Evolutionary conservation across 306 rosid species (phyloP).

Genomic region (Lathyrus oleraceus): DNA sequence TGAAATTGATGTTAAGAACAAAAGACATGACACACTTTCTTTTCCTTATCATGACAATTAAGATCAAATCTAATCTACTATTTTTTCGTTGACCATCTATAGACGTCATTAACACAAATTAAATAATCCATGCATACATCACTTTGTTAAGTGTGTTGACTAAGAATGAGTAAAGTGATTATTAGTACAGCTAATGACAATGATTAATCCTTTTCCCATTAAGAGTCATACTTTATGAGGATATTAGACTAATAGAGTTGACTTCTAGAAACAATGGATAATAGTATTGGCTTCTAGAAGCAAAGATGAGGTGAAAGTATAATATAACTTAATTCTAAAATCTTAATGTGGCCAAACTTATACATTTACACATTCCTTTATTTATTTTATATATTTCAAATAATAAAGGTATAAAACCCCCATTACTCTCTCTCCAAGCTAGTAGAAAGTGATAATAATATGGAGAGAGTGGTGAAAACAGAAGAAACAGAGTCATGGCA

Average conservation of each 20-base stretch:
- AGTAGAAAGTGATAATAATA: background rate
- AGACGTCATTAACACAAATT: background rate
- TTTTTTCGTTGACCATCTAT: background rate
- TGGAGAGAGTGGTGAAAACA: constrained; percentile 20
- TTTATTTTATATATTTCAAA: background rate
- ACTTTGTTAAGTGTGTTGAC: background rate
- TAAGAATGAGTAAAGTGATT: background rate
- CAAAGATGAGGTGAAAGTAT: background rate
- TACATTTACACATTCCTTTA: background rate
- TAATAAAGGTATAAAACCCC: background rate
- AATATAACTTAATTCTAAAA: background rate
- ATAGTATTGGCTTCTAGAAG: too few species aligned
- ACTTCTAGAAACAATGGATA: too few species aligned
- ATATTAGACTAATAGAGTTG: too few species aligned
- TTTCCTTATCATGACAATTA: background rate
- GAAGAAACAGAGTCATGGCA: constrained; percentile 16
- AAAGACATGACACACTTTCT: background rate
- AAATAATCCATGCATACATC: background rate
- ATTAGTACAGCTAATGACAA: background rate
- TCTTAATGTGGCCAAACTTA: background rate
- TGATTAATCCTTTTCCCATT: too few species aligned
- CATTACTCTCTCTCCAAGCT: background rate
- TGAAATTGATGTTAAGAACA: background rate
- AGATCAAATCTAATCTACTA: background rate
- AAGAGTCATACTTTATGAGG: too few species aligned